Evolutionary conservation across 1,139 yeast genomes (phyloP), one percentile per base, ranked within the genome.

Genomic region (Taiozyma onychis): DNA sequence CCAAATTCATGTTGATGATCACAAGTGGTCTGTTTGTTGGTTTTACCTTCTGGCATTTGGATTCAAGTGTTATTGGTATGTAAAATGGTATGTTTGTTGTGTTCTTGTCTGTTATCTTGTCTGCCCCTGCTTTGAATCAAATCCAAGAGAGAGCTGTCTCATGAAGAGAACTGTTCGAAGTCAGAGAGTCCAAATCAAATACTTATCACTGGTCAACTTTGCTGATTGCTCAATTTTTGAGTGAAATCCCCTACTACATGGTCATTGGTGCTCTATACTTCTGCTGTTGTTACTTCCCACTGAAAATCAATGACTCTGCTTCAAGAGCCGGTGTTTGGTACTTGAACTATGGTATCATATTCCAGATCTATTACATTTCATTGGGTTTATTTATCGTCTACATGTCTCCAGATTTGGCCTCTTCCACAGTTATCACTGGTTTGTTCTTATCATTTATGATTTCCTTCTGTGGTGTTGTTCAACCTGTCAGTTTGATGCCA

Each of bases 391-490:
- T 77, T 65, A 67, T 81, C 51, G 68, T 82, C 42, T 81, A 81
- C 60, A 67, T 78, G 59, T 68, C 86, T 1, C 88, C 88, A 21
- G 80, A 83, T 65, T 71, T 81, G 46, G 81, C 82, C 54, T 77
- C 87, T 32, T 85, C 88, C 4, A 76, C 78, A 44, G 81, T 81
- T 43, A 67, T 82, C 44, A 72, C 76, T 49, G 78, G 81, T 52
- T 70, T 80, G 60, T 70, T 74, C 54, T 71, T 79, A 55, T 70
- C 83, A 7, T 77, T 82, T 54, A 68, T 80, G 67, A 71, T 82
- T 50, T 70, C 76, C 11, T 81, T 81, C 69, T 76, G 83, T 61
- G 88, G 88, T 64, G 83, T 83, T 52, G 77, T 80, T 48, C 87
- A 81, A 62, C 85, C 85, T 16, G 69, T 67, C 22, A 51, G 60